Base-by-base conservation (phyloP, 2,329 filamentous ascomycete species). In the Drechslerella coelobrocha region DNA sequence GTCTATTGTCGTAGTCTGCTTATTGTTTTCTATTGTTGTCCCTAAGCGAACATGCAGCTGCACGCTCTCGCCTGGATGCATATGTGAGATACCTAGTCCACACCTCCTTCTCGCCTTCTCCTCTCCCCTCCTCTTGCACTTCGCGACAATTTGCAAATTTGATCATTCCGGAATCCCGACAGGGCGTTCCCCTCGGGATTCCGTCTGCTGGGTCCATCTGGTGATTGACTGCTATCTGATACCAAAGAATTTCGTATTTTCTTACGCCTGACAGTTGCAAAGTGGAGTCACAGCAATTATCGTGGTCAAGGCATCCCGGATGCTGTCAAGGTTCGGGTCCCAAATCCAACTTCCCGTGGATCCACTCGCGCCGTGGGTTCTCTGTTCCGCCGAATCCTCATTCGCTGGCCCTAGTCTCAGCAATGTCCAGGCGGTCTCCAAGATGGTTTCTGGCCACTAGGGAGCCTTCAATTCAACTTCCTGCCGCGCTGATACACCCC, bases 401-500 rank as follows among this genome's bases (percentile, higher is more conserved):
- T 69, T 69, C 41, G 65, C 52, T 69, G 52, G 9, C 17, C 21
- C 10, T 19, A 54, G 43, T 53, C 50, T 26, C 63, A 34, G 6
- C 34, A 39, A 39, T 6, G 61, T 39, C 52, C 41, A 29, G 52
- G 53, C 61, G 45, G 43, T 57, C 57, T 57, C 34, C 31, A 17
- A 41, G 26, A 60, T n/a, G n/a, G n/a, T n/a, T n/a, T 47, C 17
- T 47, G 43, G 19, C 26, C 26, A 4, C 9, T 19, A 23, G n/a
- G n/a, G n/a, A n/a, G n/a, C n/a, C 63, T 61, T 51, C 31, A 34
- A 48, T 51, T 6, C n/a, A n/a, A n/a, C n/a, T n/a, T n/a, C 54
- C 34, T 59, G 54, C 61, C 61, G 47, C 56, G 53, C 53, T 66
- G 61, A 66, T 53, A 66, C 61, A 66, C n/a, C 29, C 31, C 17